Percentiles rank a stretch among this genome's conserved stretches.
Evolutionary conservation across 768 basidiomycete species (phyloP).

Genomic region (Podaxis pistillaris): DNA sequence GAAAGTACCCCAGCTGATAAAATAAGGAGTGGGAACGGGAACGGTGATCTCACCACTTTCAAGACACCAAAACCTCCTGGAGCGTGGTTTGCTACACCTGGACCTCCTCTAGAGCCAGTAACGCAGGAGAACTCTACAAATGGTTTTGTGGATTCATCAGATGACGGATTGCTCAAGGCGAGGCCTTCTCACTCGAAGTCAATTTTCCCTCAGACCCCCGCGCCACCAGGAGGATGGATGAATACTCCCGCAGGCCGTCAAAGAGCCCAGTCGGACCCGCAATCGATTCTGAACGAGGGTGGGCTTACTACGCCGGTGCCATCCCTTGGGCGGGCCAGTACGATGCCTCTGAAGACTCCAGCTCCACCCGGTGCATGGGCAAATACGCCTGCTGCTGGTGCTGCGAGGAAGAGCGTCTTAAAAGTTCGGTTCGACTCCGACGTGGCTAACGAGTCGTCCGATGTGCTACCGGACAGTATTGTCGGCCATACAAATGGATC

Average conservation of each 20-base stretch:
- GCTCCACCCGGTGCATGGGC: conserved; percentile 71
- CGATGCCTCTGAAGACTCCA: conserved; percentile 55
- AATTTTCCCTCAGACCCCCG: conserved; percentile 25
- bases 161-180: background rate
- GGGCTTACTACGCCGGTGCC: conserved; percentile 46
- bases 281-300: conserved; percentile 25
- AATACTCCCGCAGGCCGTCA: conserved; percentile 25
- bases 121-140: conserved; percentile 14
- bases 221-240: conserved; percentile 37
- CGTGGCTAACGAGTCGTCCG: conserved; percentile 19
- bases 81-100: conserved; percentile 37
- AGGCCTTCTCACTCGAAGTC: conserved; percentile 17
- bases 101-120: conserved; percentile 15
- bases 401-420: conserved; percentile 50
- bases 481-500: conserved; percentile 16
- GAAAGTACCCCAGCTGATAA: conserved; percentile 6
- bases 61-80: conserved; percentile 48
- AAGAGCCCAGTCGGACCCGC: conserved; percentile 16
- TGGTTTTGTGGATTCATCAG: conserved; percentile 5
- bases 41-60: conserved; percentile 23
- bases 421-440: conserved; percentile 73
- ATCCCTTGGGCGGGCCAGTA: conserved; percentile 48
- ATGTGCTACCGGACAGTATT: conserved; percentile 10
- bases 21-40: conserved; percentile 1
- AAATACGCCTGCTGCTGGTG: conserved; percentile 42